Evolutionary conservation across 164 flowering plant genomes (phyloP).

Genomic region (Paratinospora sagittata): DNA sequence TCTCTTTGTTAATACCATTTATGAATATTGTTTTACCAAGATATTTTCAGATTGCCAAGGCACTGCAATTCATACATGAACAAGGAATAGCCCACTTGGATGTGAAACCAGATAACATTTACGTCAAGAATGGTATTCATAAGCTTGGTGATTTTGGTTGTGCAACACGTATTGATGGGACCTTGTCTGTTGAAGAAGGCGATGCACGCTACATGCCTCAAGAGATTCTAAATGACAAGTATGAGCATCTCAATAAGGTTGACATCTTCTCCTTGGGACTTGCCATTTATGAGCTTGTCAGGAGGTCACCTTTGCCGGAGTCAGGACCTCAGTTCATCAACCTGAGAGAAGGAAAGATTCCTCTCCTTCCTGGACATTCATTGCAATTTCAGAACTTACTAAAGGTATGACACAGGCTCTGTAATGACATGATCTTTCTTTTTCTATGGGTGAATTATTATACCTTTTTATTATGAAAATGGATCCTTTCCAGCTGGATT

Average conservation of each 20-base stretch:
- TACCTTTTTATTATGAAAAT: not conserved
- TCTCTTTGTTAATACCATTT: not conserved
- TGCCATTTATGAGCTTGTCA: slow-evolving; percentile 67
- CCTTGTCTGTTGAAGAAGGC: slow-evolving; percentile 89
- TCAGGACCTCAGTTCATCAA: slow-evolving; percentile 57
- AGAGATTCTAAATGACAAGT: slow-evolving; percentile 80
- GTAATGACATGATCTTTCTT: not conserved
- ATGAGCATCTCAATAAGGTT: slow-evolving; percentile 81
- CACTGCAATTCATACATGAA: slow-evolving; percentile 70
- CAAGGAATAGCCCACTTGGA: slow-evolving; percentile 83
- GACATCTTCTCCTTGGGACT: slow-evolving; percentile 90
- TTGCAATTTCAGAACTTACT: slow-evolving; percentile 77
- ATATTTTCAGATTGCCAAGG: slow-evolving; percentile 63
- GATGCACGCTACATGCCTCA: slow-evolving; percentile 97
- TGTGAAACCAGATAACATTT: slow-evolving; percentile 92
- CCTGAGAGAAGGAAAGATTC: slow-evolving; percentile 69
- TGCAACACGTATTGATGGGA: slow-evolving; percentile 66
- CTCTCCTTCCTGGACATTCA: slow-evolving; percentile 88
- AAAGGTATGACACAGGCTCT: slow-evolving; percentile 44
- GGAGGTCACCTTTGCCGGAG: slow-evolving; percentile 67
- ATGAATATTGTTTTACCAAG: slow-evolving; percentile 6
- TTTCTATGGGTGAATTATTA: not conserved
- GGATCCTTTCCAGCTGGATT: not conserved
- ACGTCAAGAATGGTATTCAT: slow-evolving; percentile 72
- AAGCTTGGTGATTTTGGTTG: slow-evolving; percentile 99